Conservation (phyloP, 345 rosid genomes). For the Laguncularia racemosa region DNA sequence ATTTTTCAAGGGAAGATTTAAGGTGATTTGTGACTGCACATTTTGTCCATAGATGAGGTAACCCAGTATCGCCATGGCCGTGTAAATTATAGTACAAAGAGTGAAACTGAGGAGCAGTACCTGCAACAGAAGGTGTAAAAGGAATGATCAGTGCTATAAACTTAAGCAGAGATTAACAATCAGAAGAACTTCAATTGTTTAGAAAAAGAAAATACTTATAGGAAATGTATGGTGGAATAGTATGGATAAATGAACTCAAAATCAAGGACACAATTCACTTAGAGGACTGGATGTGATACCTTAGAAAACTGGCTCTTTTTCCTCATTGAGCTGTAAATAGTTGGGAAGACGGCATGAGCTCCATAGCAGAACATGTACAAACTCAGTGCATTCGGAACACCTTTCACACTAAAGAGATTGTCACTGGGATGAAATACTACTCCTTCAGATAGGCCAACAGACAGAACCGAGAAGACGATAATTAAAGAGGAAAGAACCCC, state of each 20-base stretch:
- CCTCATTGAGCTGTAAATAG: conserved; percentile 38
- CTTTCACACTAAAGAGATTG: conserved; percentile 20
- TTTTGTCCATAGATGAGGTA: conserved; percentile 31
- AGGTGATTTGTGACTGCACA: conserved; percentile 28
- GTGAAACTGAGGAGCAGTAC: conserved; percentile 30
- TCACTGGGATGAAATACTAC: conserved; percentile 29
- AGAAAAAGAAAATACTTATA: no score
- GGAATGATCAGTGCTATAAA: neutral
- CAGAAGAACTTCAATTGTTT: no score
- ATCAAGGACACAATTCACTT: neutral
- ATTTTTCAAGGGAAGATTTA: conserved; percentile 26
- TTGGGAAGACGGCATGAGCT: conserved; percentile 38
- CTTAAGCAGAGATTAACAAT: no score
- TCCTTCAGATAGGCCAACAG: conserved; percentile 23
- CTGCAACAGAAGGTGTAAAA: conserved; percentile 11
- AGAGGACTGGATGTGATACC: conserved; percentile 5
- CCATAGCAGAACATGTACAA: conserved; percentile 39
- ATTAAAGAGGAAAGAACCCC: conserved; percentile 33
- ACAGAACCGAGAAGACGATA: conserved; percentile 29
- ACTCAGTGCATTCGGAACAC: conserved; percentile 36
- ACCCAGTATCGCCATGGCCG: conserved; percentile 35
- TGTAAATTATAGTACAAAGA: conserved; percentile 24
- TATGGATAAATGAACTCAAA: no score
- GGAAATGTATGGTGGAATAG: no score
- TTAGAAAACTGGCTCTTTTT: conserved; percentile 31